Evolutionary conservation across 148 eudicot genomes (phyloP).

Genomic region (Rhododendron williamsianum): DNA sequence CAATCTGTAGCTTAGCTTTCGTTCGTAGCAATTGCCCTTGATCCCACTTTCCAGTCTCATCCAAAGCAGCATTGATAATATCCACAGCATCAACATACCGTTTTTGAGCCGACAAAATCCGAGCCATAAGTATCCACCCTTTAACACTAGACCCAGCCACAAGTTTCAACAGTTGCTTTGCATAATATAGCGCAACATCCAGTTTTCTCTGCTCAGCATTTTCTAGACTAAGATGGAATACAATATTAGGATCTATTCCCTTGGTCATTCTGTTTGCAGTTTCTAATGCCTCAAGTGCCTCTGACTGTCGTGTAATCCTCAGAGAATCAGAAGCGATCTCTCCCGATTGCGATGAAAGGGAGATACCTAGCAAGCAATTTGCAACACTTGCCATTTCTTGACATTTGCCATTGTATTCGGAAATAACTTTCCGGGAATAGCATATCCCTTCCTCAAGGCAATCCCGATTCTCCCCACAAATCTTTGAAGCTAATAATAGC

Average conservation of each 20-base stretch:
- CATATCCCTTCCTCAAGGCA: slow-evolving; percentile 38
- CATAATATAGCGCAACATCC: slow-evolving; percentile 70
- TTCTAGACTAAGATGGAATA: slow-evolving; percentile 66
- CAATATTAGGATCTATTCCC: slow-evolving; percentile 30
- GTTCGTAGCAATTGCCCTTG: slow-evolving; percentile 70
- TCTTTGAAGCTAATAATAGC: slow-evolving; percentile 50
- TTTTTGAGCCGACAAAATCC: slow-evolving; percentile 77
- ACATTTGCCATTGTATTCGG: slow-evolving; percentile 30
- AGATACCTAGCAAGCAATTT: slow-evolving; percentile 51
- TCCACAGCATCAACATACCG: slow-evolving; percentile 59
- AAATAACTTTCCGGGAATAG: slow-evolving; percentile 30
- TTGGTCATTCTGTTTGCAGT: slow-evolving; percentile 36
- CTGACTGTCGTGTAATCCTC: slow-evolving; percentile 44
- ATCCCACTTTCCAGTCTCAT: slow-evolving; percentile 85
- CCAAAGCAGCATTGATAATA: slow-evolving; percentile 68
- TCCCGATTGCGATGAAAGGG: slow-evolving; percentile 47
- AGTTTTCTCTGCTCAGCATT: slow-evolving; percentile 89
- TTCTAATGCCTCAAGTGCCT: slow-evolving; percentile 56
- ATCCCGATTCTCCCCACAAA: slow-evolving; percentile 26
- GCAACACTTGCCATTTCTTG: slow-evolving; percentile 38
- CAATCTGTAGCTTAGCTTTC: slow-evolving; percentile 74
- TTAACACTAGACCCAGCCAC: slow-evolving; percentile 57
- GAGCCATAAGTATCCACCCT: slow-evolving; percentile 79
- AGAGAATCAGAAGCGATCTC: slow-evolving; percentile 40
- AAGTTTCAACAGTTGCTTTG: slow-evolving; percentile 51